Conservation (phyloP, 1,284 basidiomycete species). For the Sanghuangporus weigelae region DNA sequence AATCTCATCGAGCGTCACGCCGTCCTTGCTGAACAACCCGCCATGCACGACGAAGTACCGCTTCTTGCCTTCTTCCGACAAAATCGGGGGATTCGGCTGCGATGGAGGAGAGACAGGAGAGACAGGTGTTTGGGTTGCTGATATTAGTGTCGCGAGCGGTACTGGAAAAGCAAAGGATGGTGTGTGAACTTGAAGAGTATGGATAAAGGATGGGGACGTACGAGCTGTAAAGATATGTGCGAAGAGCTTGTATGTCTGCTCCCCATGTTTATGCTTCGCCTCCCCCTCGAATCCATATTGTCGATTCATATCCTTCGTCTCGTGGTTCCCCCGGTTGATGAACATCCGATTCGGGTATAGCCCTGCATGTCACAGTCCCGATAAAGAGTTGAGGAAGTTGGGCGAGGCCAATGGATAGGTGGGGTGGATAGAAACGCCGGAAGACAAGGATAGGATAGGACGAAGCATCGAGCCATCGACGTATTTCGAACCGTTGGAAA, state of each 20-base stretch:
- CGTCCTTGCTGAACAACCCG: conserved; percentile 93
- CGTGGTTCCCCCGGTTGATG: conserved; percentile 96
- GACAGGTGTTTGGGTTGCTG: conserved; percentile 61
- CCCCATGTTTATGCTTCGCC: conserved; percentile 91
- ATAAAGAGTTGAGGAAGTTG: not conserved
- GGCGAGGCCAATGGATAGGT: not conserved
- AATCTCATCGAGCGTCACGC: conserved; percentile 90
- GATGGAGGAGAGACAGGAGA: conserved; percentile 19
- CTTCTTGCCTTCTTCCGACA: conserved; percentile 81
- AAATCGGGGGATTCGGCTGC: conserved; percentile 47
- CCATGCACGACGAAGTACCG: conserved; percentile 97
- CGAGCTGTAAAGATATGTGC: conserved; percentile 87
- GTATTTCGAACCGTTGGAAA: no score
- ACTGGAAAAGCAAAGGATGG: conserved; percentile 43
- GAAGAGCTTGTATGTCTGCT: conserved; percentile 90
- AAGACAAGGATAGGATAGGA: no score
- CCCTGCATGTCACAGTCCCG: conserved; percentile 43
- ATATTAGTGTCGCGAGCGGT: conserved; percentile 85
- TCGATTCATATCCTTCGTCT: conserved; percentile 88
- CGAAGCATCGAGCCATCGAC: no score
- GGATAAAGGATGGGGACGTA: conserved; percentile 35
- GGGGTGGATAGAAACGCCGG: no score
- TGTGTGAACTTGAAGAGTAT: not conserved
- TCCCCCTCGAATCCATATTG: conserved; percentile 97
- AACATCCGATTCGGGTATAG: conserved; percentile 83